Evolutionary conservation across 768 basidiomycete species (phyloP).

Genomic region (Mycena vulgaris): DNA sequence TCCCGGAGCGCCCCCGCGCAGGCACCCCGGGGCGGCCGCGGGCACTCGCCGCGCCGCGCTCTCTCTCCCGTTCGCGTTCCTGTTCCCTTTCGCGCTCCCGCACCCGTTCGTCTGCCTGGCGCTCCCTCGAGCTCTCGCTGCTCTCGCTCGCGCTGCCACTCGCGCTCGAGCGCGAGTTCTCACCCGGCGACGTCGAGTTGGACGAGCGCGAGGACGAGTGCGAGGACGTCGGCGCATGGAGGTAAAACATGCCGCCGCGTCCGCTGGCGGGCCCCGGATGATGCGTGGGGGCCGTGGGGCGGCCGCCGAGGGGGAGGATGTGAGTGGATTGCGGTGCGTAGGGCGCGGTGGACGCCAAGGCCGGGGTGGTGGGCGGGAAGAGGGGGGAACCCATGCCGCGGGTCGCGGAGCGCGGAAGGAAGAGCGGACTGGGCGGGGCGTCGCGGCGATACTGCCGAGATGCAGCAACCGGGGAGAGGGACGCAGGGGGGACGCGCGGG

Average conservation of each 20-base stretch:
- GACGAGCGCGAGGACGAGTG: slow-evolving; percentile 15
- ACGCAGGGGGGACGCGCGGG: neutral
- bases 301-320: slow-evolving; percentile 34
- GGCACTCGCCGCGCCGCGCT: neutral
- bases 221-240: slow-evolving; percentile 5
- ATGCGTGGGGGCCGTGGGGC: neutral
- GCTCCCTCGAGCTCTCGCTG: neutral
- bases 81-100: too few relatives aligned
- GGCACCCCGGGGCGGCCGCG: neutral
- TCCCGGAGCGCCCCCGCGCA: neutral
- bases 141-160: slow-evolving; percentile 23
- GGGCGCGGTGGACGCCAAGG: too few relatives aligned
- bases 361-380: neutral
- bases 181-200: slow-evolving; percentile 10
- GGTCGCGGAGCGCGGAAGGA: slow-evolving; percentile 30
- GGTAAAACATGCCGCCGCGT: slow-evolving; percentile 18
- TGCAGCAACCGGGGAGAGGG: neutral
- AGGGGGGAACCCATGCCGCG: slow-evolving; percentile 37
- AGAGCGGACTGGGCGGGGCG: neutral
- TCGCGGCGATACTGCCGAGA: neutral
- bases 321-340: slow-evolving; percentile 35
- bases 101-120: too few relatives aligned
- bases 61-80: neutral
- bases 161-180: neutral
- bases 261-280: neutral